A percentile compares a stretch with the other conserved stretches of the same genome.
Evolutionary conservation across 2,329 filamentous ascomycete genomes (phyloP).

Genomic region (Cladosporium sp.): DNA sequence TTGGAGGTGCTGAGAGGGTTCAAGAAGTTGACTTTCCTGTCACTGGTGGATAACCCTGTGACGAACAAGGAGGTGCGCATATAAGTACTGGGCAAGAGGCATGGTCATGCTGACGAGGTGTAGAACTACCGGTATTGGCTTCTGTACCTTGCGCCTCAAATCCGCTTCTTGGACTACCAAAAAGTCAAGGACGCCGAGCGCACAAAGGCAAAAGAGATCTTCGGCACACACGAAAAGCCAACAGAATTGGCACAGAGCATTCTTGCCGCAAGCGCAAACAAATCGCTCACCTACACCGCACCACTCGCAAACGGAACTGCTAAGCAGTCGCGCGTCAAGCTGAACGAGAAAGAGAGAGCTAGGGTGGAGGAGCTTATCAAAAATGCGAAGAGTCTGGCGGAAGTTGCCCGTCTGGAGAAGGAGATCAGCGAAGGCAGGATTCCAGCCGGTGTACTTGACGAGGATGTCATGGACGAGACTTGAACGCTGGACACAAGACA

Average conservation of each 20-base stretch:
- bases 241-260: constrained; percentile 82
- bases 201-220: constrained; percentile 73
- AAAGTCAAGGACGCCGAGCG: constrained; percentile 90
- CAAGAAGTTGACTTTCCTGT: constrained; percentile 72
- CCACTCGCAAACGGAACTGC: constrained; percentile 43
- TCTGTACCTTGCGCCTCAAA: constrained; percentile 78
- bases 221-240: constrained; percentile 72
- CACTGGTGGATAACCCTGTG: constrained; percentile 84
- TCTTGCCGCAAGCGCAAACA: constrained; percentile 78
- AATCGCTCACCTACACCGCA: constrained; percentile 63
- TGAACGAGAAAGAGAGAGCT: constrained; percentile 87
- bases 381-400: constrained; percentile 83
- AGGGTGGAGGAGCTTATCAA: constrained; percentile 83
- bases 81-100: constrained; percentile 7
- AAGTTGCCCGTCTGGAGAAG: constrained; percentile 89
- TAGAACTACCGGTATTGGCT: constrained; percentile 93
- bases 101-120: neutral
- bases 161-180: constrained; percentile 88
- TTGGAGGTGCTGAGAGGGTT: constrained; percentile 76
- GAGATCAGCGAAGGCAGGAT: constrained; percentile 86
- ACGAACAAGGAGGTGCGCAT: constrained; percentile 81
- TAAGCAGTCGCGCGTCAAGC: constrained; percentile 45
- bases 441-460: constrained; percentile 51
- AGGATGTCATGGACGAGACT: constrained; percentile 39
- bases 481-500: constrained; percentile 25